These are phyloP conservation scores for Diplogelasinospora grovesii DNA, from an alignment of 495 filamentous ascomycete genomes.

Conservation along the genomic window DNA sequence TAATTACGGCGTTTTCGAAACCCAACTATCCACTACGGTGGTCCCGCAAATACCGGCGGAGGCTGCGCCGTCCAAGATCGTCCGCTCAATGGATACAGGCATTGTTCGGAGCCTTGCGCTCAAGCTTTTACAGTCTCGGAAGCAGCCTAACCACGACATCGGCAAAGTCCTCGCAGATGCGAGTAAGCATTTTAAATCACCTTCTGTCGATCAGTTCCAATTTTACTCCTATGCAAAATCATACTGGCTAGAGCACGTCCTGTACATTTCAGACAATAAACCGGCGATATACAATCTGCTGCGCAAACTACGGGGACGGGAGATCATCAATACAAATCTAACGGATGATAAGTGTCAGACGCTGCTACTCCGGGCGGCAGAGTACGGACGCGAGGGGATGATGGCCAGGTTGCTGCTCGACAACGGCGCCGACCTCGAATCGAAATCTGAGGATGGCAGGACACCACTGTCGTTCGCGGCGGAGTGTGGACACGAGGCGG, in stretches of 20 bases:
- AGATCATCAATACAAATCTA: not conserved
- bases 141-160: slow-evolving; percentile 22
- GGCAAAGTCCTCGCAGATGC: slow-evolving; percentile 18
- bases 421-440: not conserved
- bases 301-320: not conserved
- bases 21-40: not conserved
- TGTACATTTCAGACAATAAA: slow-evolving; percentile 8
- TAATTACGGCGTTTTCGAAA: slow-evolving; percentile 3
- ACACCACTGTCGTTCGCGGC: not conserved
- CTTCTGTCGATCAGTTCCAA: slow-evolving; percentile 8
- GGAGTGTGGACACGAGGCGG: not conserved
- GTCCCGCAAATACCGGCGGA: slow-evolving; percentile 1
- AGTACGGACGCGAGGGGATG: not conserved
- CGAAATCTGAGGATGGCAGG: not conserved
- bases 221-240: slow-evolving; percentile 22
- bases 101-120: slow-evolving; percentile 19
- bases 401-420: not conserved
- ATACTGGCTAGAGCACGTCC: slow-evolving; percentile 16
- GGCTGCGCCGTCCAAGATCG: slow-evolving; percentile 18
- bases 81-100: slow-evolving; percentile 22
- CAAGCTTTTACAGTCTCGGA: slow-evolving; percentile 21
- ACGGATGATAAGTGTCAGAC: not conserved
- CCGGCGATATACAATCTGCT: slow-evolving; percentile 7
- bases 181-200: slow-evolving; percentile 14
- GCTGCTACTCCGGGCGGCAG: not conserved